Evolutionary conservation across 257 asterid species (phyloP).

Genomic region (Forsythia viridissima): DNA sequence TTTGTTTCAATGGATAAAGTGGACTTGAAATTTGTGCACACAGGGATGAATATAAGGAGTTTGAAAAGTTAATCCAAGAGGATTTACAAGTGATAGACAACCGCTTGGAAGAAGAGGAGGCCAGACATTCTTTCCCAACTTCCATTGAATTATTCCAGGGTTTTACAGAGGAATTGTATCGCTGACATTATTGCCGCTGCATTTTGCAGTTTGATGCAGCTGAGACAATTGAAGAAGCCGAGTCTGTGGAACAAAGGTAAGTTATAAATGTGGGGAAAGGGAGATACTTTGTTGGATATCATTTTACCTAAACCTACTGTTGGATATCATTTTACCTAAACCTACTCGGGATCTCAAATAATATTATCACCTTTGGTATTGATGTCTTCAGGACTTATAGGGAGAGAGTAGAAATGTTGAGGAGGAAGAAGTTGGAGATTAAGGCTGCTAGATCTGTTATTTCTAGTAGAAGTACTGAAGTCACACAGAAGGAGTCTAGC

Average conservation of each 20-base stretch:
- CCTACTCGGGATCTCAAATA: slow-evolving; percentile 17
- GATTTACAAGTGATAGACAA: slow-evolving; percentile 75
- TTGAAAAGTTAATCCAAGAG: slow-evolving; percentile 81
- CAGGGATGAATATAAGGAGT: slow-evolving; percentile 95
- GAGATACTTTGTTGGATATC: slow-evolving; percentile 2
- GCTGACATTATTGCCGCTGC: slow-evolving; percentile 22
- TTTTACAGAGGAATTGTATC: slow-evolving; percentile 11
- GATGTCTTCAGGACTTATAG: slow-evolving; percentile 51
- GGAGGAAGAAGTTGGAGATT: slow-evolving; percentile 70
- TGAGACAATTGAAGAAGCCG: slow-evolving; percentile 84
- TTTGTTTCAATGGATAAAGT: neutral
- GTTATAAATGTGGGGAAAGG: slow-evolving; percentile 3
- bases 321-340: neutral
- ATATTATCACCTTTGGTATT: slow-evolving; percentile 1
- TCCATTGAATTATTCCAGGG: slow-evolving; percentile 6
- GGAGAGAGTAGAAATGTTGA: slow-evolving; percentile 74
- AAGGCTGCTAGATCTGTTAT: slow-evolving; percentile 57
- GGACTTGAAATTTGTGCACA: slow-evolving; percentile 12
- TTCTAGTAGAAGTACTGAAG: slow-evolving; percentile 36
- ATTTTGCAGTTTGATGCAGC: slow-evolving; percentile 82
- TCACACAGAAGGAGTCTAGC: slow-evolving; percentile 31
- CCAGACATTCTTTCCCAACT: slow-evolving; percentile 22
- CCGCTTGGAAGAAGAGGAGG: slow-evolving; percentile 98
- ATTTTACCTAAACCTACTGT: slow-evolving; percentile 12
- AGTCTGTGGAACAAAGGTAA: slow-evolving; percentile 81